Evolutionary conservation across 768 basidiomycete species (phyloP), one percentile per base, ranked within the genome.

Genomic region (Mycena sanguinolenta): DNA sequence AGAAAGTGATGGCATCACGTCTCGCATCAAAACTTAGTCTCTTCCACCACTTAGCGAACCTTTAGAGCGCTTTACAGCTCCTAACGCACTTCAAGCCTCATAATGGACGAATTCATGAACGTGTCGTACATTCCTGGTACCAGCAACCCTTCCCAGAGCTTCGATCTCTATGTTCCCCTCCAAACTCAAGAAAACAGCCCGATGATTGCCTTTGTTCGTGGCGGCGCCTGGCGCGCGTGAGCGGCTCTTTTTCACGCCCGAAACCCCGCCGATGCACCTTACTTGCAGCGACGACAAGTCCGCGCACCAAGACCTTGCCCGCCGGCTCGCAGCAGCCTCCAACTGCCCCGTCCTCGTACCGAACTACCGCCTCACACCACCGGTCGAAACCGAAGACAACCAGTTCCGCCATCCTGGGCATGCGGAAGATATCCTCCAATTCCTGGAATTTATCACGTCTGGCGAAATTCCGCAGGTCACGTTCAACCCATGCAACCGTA

Each of bases 171-270:
- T 80, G 58, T 84, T 36, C 82, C 86, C 21, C 66, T 27, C 44
- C 30, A 25, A 60, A 25, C 55, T 28, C 23, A 19, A 36, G 32
- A 34, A 10, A 12, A 54, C 28, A 39, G 55, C 38, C 65, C 67
- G 53, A 6, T 74, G 76, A 76, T 95, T 44, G 89, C 89, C 75
- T 95, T 94, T 75, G 82, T 95, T 32, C 95, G 95, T 73, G 95
- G 95, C 34, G 95, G 95, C 38, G 95, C 94, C 27, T 96, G 95
- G 95, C 83, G 89, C 75, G 78, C 89, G 94, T 94, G 76, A 83
- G 91, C 76, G 58, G 3, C 65, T 69, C 57, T 44, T 36, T 21
- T 64, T 62, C 58, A 14, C 44, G 36, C 69, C 57, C 32, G 28
- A 50, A 27, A 32, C 27, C 67, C 60, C 39, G 50, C 57, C 58